Evolutionary conservation across 2,329 filamentous ascomycete species (phyloP), one percentile per base, ranked within the genome.

Genomic region (Massarina eburnea): DNA sequence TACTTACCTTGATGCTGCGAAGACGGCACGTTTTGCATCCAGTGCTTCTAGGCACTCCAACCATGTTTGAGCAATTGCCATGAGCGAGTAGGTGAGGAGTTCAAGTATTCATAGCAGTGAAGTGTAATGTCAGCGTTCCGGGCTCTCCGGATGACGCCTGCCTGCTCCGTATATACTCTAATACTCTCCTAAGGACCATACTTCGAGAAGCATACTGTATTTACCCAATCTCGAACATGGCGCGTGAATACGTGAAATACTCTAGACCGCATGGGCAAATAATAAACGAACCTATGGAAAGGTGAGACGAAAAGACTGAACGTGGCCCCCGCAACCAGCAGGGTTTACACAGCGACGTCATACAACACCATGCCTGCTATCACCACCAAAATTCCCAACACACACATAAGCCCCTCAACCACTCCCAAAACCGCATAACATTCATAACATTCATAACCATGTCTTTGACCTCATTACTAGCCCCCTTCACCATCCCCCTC

Each of bases 401-500:
- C 22, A 22, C 38, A 24, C 29, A n/a, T 4, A 35, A 8, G 3
- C 3, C 12, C 26, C 27, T 10, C 41, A 14, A 36, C n/a, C n/a
- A 18, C 37, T 24, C 15, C 20, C 20, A 18, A 24, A 14, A 2
- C 26, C 8, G 8, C 34, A 39, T 33, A 10, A 30, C 5, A 8
- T 14, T 14, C 20, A 32, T 41, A 6, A 7, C 21, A 24, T 2
- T 38, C 3, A 3, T 17, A 18, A 59, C 30, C 29, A 68, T 68
- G 64, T 63, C 62, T 2, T 45, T 69, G 2, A 57, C 63, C 8
- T 51, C 61, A 6, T 47, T 68, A 26, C 52, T 70, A 7, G 53
- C 59, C 6, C 57, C 65, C 26, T 59, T 71, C 20, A 58, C 63
- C 34, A 59, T 76, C 32, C 74, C 74, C 2, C 52, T 77, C 15